Conservation (phyloP, 768 basidiomycete species). For the Termitomyces sp. region DNA sequence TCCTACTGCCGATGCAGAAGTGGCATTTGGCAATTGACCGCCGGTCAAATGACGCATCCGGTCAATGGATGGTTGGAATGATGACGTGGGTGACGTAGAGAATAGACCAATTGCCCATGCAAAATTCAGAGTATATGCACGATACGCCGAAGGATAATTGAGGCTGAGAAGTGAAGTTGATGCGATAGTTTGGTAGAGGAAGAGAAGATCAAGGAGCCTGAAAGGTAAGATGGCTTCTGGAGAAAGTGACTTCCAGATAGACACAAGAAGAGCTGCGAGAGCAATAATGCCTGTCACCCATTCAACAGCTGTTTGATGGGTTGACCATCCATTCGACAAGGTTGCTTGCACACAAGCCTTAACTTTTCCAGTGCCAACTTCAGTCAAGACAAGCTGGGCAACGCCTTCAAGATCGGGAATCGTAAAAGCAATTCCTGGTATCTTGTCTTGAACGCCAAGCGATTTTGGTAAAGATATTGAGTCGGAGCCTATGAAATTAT, state of each 20-base stretch:
- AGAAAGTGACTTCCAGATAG: slow-evolving; percentile 58
- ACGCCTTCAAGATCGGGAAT: slow-evolving; percentile 93
- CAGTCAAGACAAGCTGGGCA: slow-evolving; percentile 72
- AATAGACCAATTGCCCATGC: slow-evolving; percentile 85
- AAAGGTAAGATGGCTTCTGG: slow-evolving; percentile 61
- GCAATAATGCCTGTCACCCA: slow-evolving; percentile 73
- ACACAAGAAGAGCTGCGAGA: slow-evolving; percentile 60
- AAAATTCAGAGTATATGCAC: slow-evolving; percentile 81
- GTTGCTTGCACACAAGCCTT: slow-evolving; percentile 92
- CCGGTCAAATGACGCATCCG: slow-evolving; percentile 82
- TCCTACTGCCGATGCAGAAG: slow-evolving; percentile 58
- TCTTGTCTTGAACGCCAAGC: slow-evolving; percentile 46
- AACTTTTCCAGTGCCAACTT: slow-evolving; percentile 64
- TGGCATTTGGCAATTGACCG: slow-evolving; percentile 61
- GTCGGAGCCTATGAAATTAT: slow-evolving; percentile 86
- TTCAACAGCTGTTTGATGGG: slow-evolving; percentile 67
- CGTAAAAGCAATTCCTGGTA: slow-evolving; percentile 80
- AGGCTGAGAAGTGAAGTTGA: slow-evolving; percentile 75
- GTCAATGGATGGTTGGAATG: slow-evolving; percentile 76
- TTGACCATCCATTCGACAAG: slow-evolving; percentile 87
- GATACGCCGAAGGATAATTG: slow-evolving; percentile 85
- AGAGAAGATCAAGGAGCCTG: slow-evolving; percentile 78
- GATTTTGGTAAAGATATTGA: slow-evolving; percentile 61
- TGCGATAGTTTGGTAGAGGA: slow-evolving; percentile 83
- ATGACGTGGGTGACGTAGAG: slow-evolving; percentile 43